Conservation (phyloP, 2,329 filamentous ascomycete genomes). For the Ophiostoma perfectum region DNA sequence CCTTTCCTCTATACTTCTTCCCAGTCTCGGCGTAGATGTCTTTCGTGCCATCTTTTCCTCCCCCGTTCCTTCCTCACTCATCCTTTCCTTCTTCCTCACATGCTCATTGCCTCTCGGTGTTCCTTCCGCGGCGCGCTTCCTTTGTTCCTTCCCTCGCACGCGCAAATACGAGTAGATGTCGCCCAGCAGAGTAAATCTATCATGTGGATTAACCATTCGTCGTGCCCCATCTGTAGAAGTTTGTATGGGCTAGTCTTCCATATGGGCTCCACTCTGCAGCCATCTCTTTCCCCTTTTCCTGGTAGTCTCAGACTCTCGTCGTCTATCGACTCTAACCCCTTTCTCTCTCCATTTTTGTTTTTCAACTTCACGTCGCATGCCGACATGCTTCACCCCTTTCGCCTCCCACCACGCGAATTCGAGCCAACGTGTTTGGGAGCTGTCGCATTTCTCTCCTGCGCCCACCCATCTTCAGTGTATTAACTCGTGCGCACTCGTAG, state of each 20-base stretch:
- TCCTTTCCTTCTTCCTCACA: neutral
- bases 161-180: no score
- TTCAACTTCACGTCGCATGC: constrained; percentile 17
- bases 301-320: neutral
- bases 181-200: neutral
- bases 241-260: neutral
- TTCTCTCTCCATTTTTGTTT: constrained; percentile 17
- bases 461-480: neutral
- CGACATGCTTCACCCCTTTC: constrained; percentile 15
- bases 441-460: constrained; percentile 14
- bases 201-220: neutral
- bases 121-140: neutral
- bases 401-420: constrained; percentile 14
- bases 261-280: neutral
- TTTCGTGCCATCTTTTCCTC: neutral
- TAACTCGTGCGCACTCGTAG: neutral
- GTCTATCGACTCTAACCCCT: neutral
- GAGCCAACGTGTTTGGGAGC: constrained; percentile 18
- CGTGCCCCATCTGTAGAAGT: neutral
- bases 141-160: no score
- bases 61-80: neutral
- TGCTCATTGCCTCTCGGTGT: neutral
- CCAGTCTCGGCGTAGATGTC: neutral
- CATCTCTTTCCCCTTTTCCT: constrained; percentile 13
- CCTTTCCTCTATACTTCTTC: neutral